Evolutionary conservation across 495 filamentous ascomycete species (phyloP), one percentile per base, ranked within the genome.

Genomic region (Aspergillus funiculosus): DNA sequence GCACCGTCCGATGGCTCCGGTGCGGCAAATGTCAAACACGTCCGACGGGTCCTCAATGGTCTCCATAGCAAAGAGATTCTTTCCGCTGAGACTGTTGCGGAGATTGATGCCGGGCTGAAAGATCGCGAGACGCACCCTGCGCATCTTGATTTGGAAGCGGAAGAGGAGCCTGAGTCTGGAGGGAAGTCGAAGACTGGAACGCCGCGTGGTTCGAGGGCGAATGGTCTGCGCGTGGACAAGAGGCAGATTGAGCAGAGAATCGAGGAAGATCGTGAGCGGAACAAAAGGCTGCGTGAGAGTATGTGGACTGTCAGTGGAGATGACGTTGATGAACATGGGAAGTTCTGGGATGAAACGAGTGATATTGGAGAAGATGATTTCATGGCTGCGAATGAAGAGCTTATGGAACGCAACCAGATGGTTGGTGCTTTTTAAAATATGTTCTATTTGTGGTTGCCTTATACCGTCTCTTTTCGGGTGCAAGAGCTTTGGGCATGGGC

Each of bases 211-310:
- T 39, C 52, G 4, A 66, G 63, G 50, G 48, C 57, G 2, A 64
- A 63, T 43, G 63, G 64, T 29, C 54, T 71, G 34, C 75, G 78
- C 43, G 69, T 89, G 9, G 89, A 96, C 57, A 91, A 89, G 61
- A 77, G 82, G 43, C 82, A 91, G 69, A 86, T 95, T 26, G 89
- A 96, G 66, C 90, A 96, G 69, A 67, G 92, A 39, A 96, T 98
- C 50, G 94, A 98, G 51, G 92, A 98, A 60, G 92, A 98, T 65
- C 74, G 92, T 6, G 94, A 98, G 62, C 75, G 92, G 29, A 94
- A 97, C 65, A 97, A 97, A 71, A 69, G 92, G 27, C 68, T 86
- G 48, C 64, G 92, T 11, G 92, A 98, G 61, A 85, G 77, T 52
- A 90, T 91, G 59, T 97, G 94, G 92, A 83, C 86, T 2, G 79